Conservation (phyloP, 352 stramenopile genomes). For the Phytophthora tubulina region DNA sequence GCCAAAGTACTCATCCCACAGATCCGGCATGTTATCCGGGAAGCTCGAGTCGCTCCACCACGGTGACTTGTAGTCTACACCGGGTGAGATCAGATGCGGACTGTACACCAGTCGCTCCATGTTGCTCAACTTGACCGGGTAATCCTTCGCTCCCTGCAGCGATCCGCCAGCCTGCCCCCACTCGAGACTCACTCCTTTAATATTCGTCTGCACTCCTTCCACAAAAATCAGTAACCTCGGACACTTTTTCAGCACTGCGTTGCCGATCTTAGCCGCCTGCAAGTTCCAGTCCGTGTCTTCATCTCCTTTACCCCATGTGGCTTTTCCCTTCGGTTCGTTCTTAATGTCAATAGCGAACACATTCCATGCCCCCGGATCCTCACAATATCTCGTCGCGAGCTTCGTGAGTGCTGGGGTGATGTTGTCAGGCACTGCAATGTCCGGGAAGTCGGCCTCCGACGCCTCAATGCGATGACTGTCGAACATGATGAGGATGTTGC, state of each 20-base stretch:
- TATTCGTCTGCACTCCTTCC: conserved; percentile 78
- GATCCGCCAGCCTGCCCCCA: conserved; percentile 75
- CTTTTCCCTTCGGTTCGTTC: conserved; percentile 78
- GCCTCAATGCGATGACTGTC: conserved; percentile 73
- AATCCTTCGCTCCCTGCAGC: conserved; percentile 64
- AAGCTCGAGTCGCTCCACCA: conserved; percentile 72
- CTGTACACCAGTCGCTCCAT: conserved; percentile 80
- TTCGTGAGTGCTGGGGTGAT: conserved; percentile 66
- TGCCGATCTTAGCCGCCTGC: conserved; percentile 70
- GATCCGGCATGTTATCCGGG: conserved; percentile 68
- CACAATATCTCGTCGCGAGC: conserved; percentile 69
- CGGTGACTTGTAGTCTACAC: conserved; percentile 68
- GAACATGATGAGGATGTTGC: conserved; percentile 80
- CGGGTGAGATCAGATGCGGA: conserved; percentile 70
- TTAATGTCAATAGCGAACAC: conserved; percentile 83
- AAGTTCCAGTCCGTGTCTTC: conserved; percentile 74
- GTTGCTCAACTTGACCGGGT: conserved; percentile 73
- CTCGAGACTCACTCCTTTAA: conserved; percentile 58
- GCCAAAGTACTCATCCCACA: conserved; percentile 80
- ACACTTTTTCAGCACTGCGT: conserved; percentile 71
- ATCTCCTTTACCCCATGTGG: conserved; percentile 71
- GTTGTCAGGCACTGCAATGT: conserved; percentile 60
- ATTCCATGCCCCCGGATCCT: conserved; percentile 73
- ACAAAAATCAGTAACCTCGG: conserved; percentile 76
- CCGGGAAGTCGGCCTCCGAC: conserved; percentile 64